Percentiles rank a stretch among this genome's conserved stretches.
These are phyloP conservation scores for Gossypioides kirkii DNA, from an alignment of 345 rosid species.

Conservation along the genomic window DNA sequence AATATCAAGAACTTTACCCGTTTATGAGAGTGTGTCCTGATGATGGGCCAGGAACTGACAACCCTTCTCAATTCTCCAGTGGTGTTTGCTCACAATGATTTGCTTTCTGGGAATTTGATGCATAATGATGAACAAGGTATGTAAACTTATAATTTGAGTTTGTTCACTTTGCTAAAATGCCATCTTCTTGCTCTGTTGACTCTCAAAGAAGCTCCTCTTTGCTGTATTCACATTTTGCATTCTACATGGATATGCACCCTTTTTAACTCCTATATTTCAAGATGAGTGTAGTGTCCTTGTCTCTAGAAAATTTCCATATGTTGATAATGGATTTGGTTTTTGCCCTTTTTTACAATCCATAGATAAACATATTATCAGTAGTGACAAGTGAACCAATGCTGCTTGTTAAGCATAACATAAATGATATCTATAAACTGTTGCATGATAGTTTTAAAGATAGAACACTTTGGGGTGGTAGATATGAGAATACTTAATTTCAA, in stretches of 20 bases:
- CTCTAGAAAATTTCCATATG: background rate
- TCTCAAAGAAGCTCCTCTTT: background rate
- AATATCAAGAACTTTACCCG: constrained; percentile 5
- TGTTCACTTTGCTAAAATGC: background rate
- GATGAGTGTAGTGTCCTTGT: background rate
- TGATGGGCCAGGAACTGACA: constrained; percentile 77
- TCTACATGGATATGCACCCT: background rate
- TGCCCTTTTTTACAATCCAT: background rate
- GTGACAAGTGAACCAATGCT: background rate
- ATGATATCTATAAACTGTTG: background rate
- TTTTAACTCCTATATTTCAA: background rate
- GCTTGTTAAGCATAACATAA: background rate
- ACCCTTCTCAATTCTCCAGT: constrained; percentile 65
- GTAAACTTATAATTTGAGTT: background rate
- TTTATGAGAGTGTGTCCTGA: constrained; percentile 26
- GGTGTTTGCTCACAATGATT: constrained; percentile 91
- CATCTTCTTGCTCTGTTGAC: background rate
- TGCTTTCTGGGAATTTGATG: constrained; percentile 94
- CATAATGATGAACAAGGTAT: constrained; percentile 77
- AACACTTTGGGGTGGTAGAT: background rate
- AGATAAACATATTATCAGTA: background rate
- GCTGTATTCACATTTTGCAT: background rate
- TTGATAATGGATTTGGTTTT: background rate
- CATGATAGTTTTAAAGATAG: background rate
- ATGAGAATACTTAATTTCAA: background rate